These are phyloP conservation scores for Pseudogymnoascus sp. DNA, from an alignment of 2,329 filamentous ascomycete species.

Conservation along the genomic window DNA sequence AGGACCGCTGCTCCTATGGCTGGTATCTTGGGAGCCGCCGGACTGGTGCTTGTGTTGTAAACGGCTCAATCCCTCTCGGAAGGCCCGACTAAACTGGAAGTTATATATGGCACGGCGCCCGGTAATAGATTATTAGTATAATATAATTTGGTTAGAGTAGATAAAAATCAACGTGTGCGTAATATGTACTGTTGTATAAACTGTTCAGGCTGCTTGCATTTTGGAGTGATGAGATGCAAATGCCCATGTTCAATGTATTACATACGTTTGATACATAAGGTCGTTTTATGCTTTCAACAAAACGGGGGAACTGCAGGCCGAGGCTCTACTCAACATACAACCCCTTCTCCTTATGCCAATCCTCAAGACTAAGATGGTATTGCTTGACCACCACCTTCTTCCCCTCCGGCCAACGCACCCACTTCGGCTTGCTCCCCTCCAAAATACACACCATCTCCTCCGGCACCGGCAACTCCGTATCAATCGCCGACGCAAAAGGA, in stretches of 20 bases:
- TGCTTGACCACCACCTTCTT: slow-evolving; percentile 35
- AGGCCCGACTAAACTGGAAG: not conserved
- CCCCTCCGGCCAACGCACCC: slow-evolving; percentile 41
- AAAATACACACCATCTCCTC: slow-evolving; percentile 41
- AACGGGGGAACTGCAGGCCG: too few relatives aligned
- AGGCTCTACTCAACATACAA: slow-evolving; percentile 15
- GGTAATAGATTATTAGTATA: slow-evolving; percentile 7
- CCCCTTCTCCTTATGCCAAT: slow-evolving; percentile 38
- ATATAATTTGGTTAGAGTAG: not conserved
- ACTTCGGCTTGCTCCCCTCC: slow-evolving; percentile 36
- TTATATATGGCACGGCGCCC: slow-evolving; percentile 2
- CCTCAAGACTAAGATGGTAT: slow-evolving; percentile 37
- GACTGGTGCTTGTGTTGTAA: not conserved
- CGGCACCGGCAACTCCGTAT: slow-evolving; percentile 37
- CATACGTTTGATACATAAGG: not conserved
- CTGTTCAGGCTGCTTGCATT: not conserved
- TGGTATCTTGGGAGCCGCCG: not conserved
- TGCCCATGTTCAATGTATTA: not conserved
- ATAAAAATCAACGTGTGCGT: slow-evolving; percentile 3
- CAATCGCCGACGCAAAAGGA: slow-evolving; percentile 42
- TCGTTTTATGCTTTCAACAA: too few relatives aligned
- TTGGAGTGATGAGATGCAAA: not conserved
- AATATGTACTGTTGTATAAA: not conserved
- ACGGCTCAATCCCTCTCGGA: not conserved
- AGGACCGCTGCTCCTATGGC: not conserved